Evolutionary conservation across 768 basidiomycete genomes (phyloP).

Genomic region (Podaxis rugospora): DNA sequence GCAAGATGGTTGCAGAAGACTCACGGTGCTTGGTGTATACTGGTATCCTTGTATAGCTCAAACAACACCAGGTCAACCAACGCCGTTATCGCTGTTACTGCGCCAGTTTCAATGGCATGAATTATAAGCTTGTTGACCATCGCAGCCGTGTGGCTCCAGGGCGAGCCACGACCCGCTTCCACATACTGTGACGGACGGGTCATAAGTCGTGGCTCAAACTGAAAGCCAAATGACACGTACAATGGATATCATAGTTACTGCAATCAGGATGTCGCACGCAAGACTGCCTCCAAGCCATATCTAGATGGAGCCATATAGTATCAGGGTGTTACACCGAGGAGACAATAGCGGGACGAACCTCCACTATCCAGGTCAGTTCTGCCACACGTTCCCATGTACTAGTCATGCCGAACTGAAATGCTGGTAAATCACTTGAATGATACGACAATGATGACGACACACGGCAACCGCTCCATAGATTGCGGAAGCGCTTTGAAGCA

Average conservation of each 20-base stretch:
- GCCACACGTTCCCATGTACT: conserved; percentile 5
- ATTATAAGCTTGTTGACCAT: conserved; percentile 14
- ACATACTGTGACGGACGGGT: not conserved
- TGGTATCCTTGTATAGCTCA: conserved; percentile 5
- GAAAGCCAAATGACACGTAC: not conserved
- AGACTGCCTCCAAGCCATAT: conserved; percentile 11
- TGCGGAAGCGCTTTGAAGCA: not conserved
- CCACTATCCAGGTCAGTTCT: not conserved
- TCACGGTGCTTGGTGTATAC: conserved; percentile 8
- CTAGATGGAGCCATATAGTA: not conserved
- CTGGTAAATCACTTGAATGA: not conserved
- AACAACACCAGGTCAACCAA: conserved; percentile 8
- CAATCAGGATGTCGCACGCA: conserved; percentile 12
- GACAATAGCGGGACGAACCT: not conserved
- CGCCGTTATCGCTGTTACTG: conserved; percentile 11
- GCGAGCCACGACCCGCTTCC: conserved; percentile 8
- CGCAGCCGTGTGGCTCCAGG: conserved; percentile 10
- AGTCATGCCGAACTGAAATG: not conserved
- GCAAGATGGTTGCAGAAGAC: not conserved
- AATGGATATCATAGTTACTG: conserved; percentile 12
- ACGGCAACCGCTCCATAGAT: conserved; percentile 6
- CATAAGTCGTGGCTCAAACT: not conserved
- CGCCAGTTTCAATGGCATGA: conserved; percentile 14
- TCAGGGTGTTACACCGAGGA: not conserved
- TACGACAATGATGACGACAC: not conserved